Evolutionary conservation across 2,329 filamentous ascomycete species (phyloP), one percentile per base, ranked within the genome.

Genomic region (Cercospora zeae-maydis): DNA sequence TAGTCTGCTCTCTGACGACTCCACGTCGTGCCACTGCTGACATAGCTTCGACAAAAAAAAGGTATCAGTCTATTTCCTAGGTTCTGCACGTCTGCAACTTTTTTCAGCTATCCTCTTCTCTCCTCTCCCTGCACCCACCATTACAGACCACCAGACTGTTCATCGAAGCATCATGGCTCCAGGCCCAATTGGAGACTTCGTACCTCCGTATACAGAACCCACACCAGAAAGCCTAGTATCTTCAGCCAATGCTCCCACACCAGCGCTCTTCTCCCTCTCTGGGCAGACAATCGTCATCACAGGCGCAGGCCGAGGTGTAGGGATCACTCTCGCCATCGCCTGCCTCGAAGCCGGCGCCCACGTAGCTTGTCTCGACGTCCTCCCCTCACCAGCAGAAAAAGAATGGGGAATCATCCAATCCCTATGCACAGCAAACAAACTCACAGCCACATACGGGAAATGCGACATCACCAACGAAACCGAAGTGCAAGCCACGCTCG

Each of bases 391-490:
- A 1, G 82, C 82, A 10, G 72, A 82, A 1, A 82, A 84, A 59
- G 93, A 91, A 75, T 81, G 82, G 62, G 77, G 78, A 36, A 81
- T 91, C 52, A 84, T 87, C 36, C 79, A 83, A 63, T 83, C 84
- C 52, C 87, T 88, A 27, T 77, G 78, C 36, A 78, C 82, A 45
- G 83, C 87, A 70, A 81, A 90, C 7, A 84, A 82, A 62, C 86
- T 87, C 1, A 82, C 81, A 49, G 76, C 93, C 52, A 81, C 85
- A 53, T 95, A 93, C 79, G 86, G 88, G 72, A 84, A 86, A 65
- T 84, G 92, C 65, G 91, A 96, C 73, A 90, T 96, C 27, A 86
- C 89, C 24, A 86, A 93, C 71, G 86, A 87, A 31, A 78, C 81
- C 4, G 77, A 80, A 33, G 61, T 71, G 14, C 54, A 64, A 19